A percentile compares a stretch with the other conserved stretches of the same genome.
Evolutionary conservation across 1,284 basidiomycete species (phyloP).

Genomic region (Uromyces viciae-fabae): DNA sequence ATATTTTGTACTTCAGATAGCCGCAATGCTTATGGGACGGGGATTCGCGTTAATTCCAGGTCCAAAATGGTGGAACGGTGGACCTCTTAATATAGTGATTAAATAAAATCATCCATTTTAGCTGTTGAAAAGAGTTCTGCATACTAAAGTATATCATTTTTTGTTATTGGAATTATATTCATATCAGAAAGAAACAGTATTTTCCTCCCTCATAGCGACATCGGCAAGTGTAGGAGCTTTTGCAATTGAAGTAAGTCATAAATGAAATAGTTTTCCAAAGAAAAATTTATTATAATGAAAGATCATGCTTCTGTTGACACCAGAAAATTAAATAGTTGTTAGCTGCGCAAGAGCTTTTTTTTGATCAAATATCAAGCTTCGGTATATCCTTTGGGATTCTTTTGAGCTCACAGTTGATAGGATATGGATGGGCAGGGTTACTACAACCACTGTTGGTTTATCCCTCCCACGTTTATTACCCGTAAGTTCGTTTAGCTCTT

Average conservation of each 20-base stretch:
- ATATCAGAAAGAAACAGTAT: conserved; percentile 36
- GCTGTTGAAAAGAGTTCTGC: neutral
- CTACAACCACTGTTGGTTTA: conserved; percentile 43
- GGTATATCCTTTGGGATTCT: conserved; percentile 25
- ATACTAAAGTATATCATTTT: neutral
- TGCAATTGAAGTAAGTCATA: conserved; percentile 25
- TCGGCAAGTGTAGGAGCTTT: conserved; percentile 36
- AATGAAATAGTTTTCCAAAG: neutral
- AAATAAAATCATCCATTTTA: neutral
- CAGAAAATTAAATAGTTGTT: conserved; percentile 1
- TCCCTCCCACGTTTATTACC: conserved; percentile 41
- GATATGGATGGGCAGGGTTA: conserved; percentile 44
- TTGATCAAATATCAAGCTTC: conserved; percentile 11
- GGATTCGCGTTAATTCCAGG: conserved; percentile 14
- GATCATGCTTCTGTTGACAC: neutral
- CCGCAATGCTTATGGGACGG: conserved; percentile 27
- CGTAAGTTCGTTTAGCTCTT: conserved; percentile 7
- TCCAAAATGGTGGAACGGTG: conserved; percentile 37
- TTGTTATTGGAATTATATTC: neutral
- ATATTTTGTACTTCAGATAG: neutral
- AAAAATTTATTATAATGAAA: neutral
- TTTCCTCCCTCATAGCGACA: conserved; percentile 14
- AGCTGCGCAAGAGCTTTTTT: conserved; percentile 38
- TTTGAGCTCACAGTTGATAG: conserved; percentile 43
- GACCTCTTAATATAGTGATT: conserved; percentile 21